A percentile compares a stretch with the other conserved stretches of the same genome.
Evolutionary conservation across 192 early-diverging fungal genomes (phyloP).

Genomic region (Coemansia sp.): DNA sequence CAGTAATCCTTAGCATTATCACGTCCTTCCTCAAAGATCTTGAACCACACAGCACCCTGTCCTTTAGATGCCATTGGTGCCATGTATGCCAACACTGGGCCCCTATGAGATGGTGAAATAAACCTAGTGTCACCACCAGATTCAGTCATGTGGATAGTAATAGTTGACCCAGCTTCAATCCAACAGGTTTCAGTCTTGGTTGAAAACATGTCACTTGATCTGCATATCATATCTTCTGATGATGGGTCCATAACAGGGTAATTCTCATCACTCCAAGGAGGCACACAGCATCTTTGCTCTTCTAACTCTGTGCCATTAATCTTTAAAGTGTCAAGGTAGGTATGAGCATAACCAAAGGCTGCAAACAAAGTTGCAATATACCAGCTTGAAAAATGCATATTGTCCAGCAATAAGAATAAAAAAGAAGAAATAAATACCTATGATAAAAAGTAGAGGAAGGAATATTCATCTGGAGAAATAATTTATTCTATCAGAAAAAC

Average conservation of each 20-base stretch:
- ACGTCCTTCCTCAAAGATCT: conserved; percentile 29
- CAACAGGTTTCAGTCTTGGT: conserved; percentile 1
- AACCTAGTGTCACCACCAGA: not conserved
- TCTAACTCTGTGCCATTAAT: not conserved
- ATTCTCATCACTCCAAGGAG: conserved; percentile 8
- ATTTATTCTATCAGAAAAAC: too few species aligned
- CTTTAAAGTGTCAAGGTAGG: too few species aligned
- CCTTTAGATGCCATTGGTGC: conserved; percentile 18
- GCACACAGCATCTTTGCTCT: not conserved
- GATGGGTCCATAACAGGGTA: conserved; percentile 20
- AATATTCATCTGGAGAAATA: too few species aligned
- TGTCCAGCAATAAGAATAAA: too few species aligned
- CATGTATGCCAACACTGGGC: conserved; percentile 29
- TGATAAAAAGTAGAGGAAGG: too few species aligned
- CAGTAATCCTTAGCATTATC: conserved; percentile 20
- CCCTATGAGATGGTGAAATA: conserved; percentile 14
- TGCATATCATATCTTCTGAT: conserved; percentile 14
- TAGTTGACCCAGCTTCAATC: conserved; percentile 17
- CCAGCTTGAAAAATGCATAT: too few species aligned
- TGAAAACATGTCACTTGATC: conserved; percentile 1
- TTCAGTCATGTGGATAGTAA: conserved; percentile 22
- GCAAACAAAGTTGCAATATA: too few species aligned
- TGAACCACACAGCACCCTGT: conserved; percentile 25
- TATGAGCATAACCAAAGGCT: too few species aligned
- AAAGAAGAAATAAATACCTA: too few species aligned